Conservation (phyloP, 2,329 filamentous ascomycete genomes). For the Ciborinia camelliae region DNA sequence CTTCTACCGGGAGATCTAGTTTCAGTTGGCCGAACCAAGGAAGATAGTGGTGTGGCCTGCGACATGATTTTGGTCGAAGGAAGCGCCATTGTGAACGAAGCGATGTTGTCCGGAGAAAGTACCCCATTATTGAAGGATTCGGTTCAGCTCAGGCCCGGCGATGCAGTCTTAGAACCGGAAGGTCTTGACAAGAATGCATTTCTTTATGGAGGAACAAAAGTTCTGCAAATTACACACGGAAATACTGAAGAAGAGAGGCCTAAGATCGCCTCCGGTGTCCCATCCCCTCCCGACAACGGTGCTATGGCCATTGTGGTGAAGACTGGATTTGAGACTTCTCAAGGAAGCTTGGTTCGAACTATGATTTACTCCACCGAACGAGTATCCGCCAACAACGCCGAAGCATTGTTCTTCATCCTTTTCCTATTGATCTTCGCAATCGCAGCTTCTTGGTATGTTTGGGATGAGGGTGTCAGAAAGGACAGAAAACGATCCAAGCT, state of each 20-base stretch:
- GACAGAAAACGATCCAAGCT: conserved; percentile 97
- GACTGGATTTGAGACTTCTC: conserved; percentile 97
- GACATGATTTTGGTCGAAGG: conserved; percentile 96
- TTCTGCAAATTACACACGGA: conserved; percentile 89
- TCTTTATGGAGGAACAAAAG: conserved; percentile 95
- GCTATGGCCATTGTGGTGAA: conserved; percentile 93
- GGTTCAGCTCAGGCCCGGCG: conserved; percentile 78
- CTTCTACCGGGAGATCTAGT: conserved; percentile 91
- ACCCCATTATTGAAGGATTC: conserved; percentile 97
- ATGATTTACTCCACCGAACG: conserved; percentile 99
- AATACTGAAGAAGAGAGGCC: conserved; percentile 71
- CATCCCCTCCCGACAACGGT: conserved; percentile 84
- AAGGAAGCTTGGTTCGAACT: conserved; percentile 93
- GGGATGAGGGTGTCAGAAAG: conserved; percentile 90
- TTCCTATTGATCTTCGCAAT: conserved; percentile 95
- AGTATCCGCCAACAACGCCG: conserved; percentile 96
- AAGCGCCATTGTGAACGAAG: conserved; percentile 96
- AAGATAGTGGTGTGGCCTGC: conserved; percentile 94
- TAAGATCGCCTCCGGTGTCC: conserved; percentile 71
- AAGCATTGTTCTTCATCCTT: conserved; percentile 95
- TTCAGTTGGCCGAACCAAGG: conserved; percentile 89
- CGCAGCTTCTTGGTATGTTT: conserved; percentile 98
- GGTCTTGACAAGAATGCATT: conserved; percentile 96
- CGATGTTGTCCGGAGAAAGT: conserved; percentile 97
- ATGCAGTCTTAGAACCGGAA: conserved; percentile 79